A percentile compares a stretch with the other conserved stretches of the same genome.
Evolutionary conservation across 139 green algal species (phyloP).

Genomic region (Chlamydomonas sp.): DNA sequence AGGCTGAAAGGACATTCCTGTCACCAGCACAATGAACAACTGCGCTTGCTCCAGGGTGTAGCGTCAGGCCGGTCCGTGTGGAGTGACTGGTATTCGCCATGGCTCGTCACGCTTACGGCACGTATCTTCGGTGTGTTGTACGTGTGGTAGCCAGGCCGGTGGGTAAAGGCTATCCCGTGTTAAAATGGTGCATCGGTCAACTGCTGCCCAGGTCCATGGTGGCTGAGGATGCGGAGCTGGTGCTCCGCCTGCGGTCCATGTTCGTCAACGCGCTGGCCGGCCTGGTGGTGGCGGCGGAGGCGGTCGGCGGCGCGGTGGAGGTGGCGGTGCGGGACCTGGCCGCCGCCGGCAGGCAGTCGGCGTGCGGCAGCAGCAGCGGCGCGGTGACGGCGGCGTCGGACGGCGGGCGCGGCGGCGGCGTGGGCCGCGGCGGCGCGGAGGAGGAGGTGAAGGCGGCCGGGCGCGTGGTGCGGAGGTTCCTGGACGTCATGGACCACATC

Average conservation of each 20-base stretch:
- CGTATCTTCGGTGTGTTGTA: too few species aligned
- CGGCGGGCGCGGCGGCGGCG: not conserved
- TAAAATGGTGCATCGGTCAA: too few species aligned
- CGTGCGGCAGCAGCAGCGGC: not conserved
- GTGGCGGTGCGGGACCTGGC: not conserved
- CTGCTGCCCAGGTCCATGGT: not conserved
- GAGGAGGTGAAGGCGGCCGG: not conserved
- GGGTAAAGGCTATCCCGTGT: too few species aligned
- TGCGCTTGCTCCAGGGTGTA: too few species aligned
- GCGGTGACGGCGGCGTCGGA: not conserved
- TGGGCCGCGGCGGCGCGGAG: not conserved
- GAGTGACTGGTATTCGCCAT: too few species aligned
- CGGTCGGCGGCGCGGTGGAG: not conserved
- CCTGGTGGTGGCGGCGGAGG: slow-evolving; percentile 12
- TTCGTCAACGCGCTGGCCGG: not conserved
- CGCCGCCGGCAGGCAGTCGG: not conserved
- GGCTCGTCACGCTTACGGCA: too few species aligned
- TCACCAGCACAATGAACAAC: too few species aligned
- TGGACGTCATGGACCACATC: slow-evolving; percentile 9
- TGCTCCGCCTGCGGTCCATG: slow-evolving; percentile 7
- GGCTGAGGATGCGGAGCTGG: slow-evolving; percentile 3
- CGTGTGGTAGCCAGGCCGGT: too few species aligned
- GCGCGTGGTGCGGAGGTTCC: not conserved
- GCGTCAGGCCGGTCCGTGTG: too few species aligned
- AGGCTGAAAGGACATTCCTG: too few species aligned